Base-by-base conservation (phyloP, 31 red algal species). In the Asparagopsis taxiformis region DNA sequence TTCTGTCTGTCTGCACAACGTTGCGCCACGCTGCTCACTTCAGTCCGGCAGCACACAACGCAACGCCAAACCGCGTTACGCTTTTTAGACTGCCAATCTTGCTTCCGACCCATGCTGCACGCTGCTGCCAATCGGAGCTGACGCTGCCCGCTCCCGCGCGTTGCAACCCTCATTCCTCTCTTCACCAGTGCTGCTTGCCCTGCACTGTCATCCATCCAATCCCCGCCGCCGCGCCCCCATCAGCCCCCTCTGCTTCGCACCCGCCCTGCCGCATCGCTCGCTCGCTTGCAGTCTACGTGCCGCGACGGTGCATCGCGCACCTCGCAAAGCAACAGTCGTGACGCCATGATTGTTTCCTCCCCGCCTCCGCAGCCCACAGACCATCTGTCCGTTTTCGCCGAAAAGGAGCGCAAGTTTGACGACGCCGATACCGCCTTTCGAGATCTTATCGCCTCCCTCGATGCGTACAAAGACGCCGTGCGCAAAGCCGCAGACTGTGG, bases 391-490 rank as follows among this genome's bases (percentile, higher is more conserved):
- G 58, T 84, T 49, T 84, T 84, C 38, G 51, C 58, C 30, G 67
- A 84, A 5, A 84, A 84, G 32, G 46, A 60, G 17, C 54, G 68
- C 35, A 72, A 73, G 68, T 84, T 84, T 65, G 68, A 84, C 50
- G 80, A 72, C 25, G 80, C 80, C 1, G 80, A 84, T 37, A 59
- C 57, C 58, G 61, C 80, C 38, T 84, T 84, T 31, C 80, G 70
- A 48, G 38, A 52, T 22, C 54, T 84, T 5, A 68, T 84, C 68
- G 60, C 62, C 11, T 58, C 79, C 17, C 57, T 67, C 0, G 69
- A 33, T 32, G 60, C 68, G 4, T 84, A 84, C 68, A 72, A 74
- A 28, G 46, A 62, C 31, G 70, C 68, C 68, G 70, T 84, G 2
- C 58, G 65, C 8, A 36, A 41, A 26, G 68, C 62, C 39, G 59